Evolutionary conservation across 1,284 basidiomycete species (phyloP), one percentile per base, ranked within the genome.

Genomic region (Trichosporon inkin): DNA sequence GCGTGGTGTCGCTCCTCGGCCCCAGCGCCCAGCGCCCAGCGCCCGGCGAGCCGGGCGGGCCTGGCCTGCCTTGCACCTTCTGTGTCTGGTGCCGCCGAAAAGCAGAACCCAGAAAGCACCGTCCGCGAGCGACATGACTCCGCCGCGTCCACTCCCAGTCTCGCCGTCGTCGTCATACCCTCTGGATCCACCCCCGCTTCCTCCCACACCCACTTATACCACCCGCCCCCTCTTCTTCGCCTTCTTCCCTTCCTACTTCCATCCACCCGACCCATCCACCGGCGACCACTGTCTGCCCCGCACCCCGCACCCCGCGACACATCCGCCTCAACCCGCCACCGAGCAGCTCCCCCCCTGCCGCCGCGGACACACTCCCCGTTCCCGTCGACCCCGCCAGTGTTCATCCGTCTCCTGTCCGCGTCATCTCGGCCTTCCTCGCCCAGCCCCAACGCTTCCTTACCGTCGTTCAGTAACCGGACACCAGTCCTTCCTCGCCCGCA

Each of bases 91-190:
- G 8, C 28, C 28, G 28, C 28, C 28, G 28, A 32, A 32, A 32
- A 32, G 28, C 28, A 32, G 28, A 32, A 32, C 28, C 28, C 28
- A 32, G 28, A 32, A 32, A 32, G 28, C 28, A 32, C 28, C 28
- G 28, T 32, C 28, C 28, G 28, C 28, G 28, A 32, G 28, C 28
- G 28, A 32, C 28, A 32, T 32, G 28, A 32, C 28, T 32, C 28
- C 28, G 28, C 28, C 28, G 28, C 28, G 28, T 5, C 28, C 28
- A 32, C 28, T 32, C 28, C 28, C 28, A 32, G 28, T 8, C 28
- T 32, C 44, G 44, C 44, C 44, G 44, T 49, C 44, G 44, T 49
- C 44, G 44, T 49, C 44, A 49, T 49, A 49, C 44, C 44, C 44
- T 24, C 28, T 24, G 44, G 44, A 49, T 49, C 44, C 39, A 36